phyloP scores from a whole-genome alignment of 371 early-diverging fungal genomes.

The Rhizopus delemar region DNA sequence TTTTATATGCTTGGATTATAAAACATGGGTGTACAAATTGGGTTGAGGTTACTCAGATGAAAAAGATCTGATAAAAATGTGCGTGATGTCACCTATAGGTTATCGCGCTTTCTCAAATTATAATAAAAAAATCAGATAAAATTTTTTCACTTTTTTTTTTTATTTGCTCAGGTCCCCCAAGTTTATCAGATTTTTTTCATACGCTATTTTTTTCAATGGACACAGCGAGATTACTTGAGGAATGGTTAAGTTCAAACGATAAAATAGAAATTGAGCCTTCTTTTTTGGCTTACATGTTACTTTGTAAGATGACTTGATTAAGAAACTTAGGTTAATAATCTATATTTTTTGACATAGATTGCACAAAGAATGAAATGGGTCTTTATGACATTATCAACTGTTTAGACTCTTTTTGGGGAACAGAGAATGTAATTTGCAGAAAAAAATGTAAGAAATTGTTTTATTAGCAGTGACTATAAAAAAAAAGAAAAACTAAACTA shows the following conservation, averaged over 20 bases:
- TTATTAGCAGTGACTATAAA: not conserved
- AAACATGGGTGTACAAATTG: too few species aligned
- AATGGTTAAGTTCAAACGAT: constrained; percentile 32
- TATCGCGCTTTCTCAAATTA: too few species aligned
- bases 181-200: constrained; percentile 20
- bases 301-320: constrained; percentile 22
- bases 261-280: constrained; percentile 34
- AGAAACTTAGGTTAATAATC: not conserved
- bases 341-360: constrained; percentile 13
- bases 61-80: too few species aligned
- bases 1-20: too few species aligned
- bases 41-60: too few species aligned
- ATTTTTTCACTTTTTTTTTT: not conserved
- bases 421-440: constrained; percentile 11
- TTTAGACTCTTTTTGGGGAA: constrained; percentile 19
- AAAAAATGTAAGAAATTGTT: constrained; percentile 13
- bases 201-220: constrained; percentile 12
- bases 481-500: not conserved
- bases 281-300: constrained; percentile 31
- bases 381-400: constrained; percentile 14
- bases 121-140: constrained; percentile 1
- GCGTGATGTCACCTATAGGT: too few species aligned
- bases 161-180: constrained; percentile 5
- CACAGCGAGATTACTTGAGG: constrained; percentile 14
- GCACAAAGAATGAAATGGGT: constrained; percentile 23